Evolutionary conservation across 352 stramenopile genomes (phyloP), one percentile per base, ranked within the genome.

Genomic region (Pythium aphanidermatum): DNA sequence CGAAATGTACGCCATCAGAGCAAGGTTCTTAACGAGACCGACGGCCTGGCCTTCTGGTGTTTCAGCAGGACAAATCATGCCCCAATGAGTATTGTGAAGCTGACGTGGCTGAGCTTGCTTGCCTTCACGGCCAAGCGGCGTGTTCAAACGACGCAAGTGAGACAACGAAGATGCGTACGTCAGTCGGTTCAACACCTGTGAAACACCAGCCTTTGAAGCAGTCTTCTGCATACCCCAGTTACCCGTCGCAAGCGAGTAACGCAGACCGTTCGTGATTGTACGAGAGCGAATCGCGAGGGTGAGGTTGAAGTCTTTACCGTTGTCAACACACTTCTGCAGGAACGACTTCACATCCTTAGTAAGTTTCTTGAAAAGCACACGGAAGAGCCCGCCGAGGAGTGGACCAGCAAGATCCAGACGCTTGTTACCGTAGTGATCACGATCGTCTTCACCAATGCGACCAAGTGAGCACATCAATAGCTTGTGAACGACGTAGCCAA

Each of bases 381-480:
- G 88, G 74, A 99, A 99, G 31, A 99, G 74, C 26, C 95, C 92
- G 23, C 89, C 96, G 4, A 99, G 74, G 45, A 99, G 66, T 9
- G 96, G 95, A 52, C 97, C 97, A 17, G 96, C 97, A 43, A 99
- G 76, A 88, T 99, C 97, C 26, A 99, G 64, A 28, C 97, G 86
- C 64, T 99, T 99, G 81, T 99, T 99, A 41, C 95, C 96, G 73
- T 99, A 99, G 68, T 99, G 96, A 81, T 99, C 97, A 55, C 97
- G 91, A 68, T 99, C 97, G 62, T 99, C 97, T 69, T 99, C 96
- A 17, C 97, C 92, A 19, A 97, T 86, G 25, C 97, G 86, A 24
- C 95, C 96, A 11, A 99, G 74, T 48, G 94, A 98, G 61, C 96
- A 99, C 85, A 98, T 98, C 32, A 99, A 83, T 48, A 99, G 63